phyloP scores from a whole-genome alignment of 371 early-diverging fungal genomes.

The Rhizopus delemar region DNA sequence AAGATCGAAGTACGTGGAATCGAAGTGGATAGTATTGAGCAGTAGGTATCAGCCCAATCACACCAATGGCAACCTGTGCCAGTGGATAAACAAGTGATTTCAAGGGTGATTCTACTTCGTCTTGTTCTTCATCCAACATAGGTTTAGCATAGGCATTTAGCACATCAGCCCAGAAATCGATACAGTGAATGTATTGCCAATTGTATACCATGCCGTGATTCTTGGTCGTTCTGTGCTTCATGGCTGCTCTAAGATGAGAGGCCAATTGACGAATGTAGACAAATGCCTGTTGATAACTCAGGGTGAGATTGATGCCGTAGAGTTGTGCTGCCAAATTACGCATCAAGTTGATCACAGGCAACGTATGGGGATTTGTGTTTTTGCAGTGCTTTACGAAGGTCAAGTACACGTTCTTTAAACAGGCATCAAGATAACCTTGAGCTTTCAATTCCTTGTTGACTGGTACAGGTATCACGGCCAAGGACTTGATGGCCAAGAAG shows the following conservation, averaged over 20 bases:
- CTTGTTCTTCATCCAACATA: slow-evolving; percentile 22
- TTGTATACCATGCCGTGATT: slow-evolving; percentile 86
- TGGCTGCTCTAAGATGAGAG: slow-evolving; percentile 82
- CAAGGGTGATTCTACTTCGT: slow-evolving; percentile 62
- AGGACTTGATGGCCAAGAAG: slow-evolving; percentile 80
- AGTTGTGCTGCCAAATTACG: slow-evolving; percentile 86
- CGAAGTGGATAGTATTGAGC: slow-evolving; percentile 89
- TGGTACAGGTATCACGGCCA: slow-evolving; percentile 49
- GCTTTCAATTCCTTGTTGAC: slow-evolving; percentile 19
- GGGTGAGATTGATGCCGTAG: slow-evolving; percentile 70
- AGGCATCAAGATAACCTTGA: slow-evolving; percentile 47
- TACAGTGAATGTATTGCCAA: slow-evolving; percentile 92
- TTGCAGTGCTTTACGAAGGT: slow-evolving; percentile 79
- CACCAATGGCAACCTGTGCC: slow-evolving; percentile 85
- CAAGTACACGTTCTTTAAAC: slow-evolving; percentile 75
- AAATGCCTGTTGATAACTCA: slow-evolving; percentile 91
- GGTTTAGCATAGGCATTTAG: slow-evolving; percentile 67
- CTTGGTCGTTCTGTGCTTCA: slow-evolving; percentile 79
- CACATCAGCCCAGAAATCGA: slow-evolving; percentile 87
- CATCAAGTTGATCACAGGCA: slow-evolving; percentile 86
- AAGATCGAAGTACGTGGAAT: slow-evolving; percentile 75
- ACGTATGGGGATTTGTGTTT: slow-evolving; percentile 75
- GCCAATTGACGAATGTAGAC: slow-evolving; percentile 91
- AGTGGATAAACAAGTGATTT: slow-evolving; percentile 88
- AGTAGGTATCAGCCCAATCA: slow-evolving; percentile 79